These are phyloP conservation scores for Bauhinia variegata DNA, from an alignment of 306 rosid species.

Conservation along the genomic window DNA sequence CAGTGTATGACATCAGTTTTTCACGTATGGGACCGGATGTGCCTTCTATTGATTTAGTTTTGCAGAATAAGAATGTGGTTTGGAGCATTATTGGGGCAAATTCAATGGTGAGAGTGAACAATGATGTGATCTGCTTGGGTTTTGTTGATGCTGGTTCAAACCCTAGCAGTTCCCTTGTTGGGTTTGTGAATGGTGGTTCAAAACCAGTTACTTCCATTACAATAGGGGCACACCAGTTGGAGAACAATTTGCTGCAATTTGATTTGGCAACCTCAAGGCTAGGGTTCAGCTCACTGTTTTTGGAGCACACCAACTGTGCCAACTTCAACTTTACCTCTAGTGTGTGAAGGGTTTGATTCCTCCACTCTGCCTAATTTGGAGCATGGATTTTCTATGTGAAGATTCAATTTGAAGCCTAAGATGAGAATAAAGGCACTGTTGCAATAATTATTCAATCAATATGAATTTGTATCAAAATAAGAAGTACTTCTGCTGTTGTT, in stretches of 20 bases:
- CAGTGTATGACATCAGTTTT: slow-evolving; percentile 17
- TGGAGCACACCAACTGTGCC: slow-evolving; percentile 47
- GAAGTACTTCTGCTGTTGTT: no score
- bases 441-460: no score
- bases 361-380: no score
- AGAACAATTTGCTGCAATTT: slow-evolving; percentile 59
- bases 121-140: slow-evolving; percentile 58
- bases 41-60: slow-evolving; percentile 51
- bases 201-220: slow-evolving; percentile 52
- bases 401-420: no score
- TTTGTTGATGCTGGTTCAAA: slow-evolving; percentile 58
- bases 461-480: no score
- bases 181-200: slow-evolving; percentile 51
- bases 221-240: slow-evolving; percentile 61
- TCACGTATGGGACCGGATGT: slow-evolving; percentile 47
- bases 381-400: no score
- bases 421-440: no score
- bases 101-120: slow-evolving; percentile 51
- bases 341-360: slow-evolving; percentile 30
- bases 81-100: slow-evolving; percentile 64
- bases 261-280: slow-evolving; percentile 54
- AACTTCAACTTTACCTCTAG: slow-evolving; percentile 61
- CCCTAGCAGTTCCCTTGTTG: slow-evolving; percentile 41
- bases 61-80: slow-evolving; percentile 49
- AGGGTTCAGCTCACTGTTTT: slow-evolving; percentile 52